Evolutionary conservation across 176 grass and related monocot genomes (phyloP), one percentile per base, ranked within the genome.

Genomic region (Phragmites australis): DNA sequence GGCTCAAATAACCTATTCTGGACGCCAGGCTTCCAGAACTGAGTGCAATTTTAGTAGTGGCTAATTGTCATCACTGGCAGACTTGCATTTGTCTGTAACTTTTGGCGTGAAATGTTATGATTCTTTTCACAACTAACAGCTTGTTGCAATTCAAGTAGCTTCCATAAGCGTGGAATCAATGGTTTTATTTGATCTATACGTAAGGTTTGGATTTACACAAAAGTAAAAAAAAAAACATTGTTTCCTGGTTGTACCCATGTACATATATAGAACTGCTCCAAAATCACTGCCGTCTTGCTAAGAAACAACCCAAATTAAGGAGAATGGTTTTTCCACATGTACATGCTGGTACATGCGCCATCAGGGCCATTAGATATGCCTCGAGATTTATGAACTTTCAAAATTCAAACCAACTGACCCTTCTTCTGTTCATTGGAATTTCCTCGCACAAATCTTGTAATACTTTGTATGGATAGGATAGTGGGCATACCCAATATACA

Each of bases 271-370:
- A 64, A 43, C 32, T 53, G 73, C 43, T 47, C 27, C 43, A 58
- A 68, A 34, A 23, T 65, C 47, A 34, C 25, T 63, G 34, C 45
- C 41, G 6, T 22, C 17, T 48, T 68, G n/a, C 54, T 55, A 44
- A 61, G 34, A 50, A 51, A 68, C 34, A 70, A 78, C 16, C 74
- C n/a, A n/a, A n/a, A 59, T 16, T 78, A 21, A n/a, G 68, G 17
- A 32, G 25, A 31, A 21, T 71, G 16, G 18, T n/a, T n/a, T n/a
- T n/a, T n/a, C n/a, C n/a, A n/a, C n/a, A n/a, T n/a, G n/a, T n/a
- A n/a, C n/a, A n/a, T n/a, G n/a, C n/a, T n/a, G n/a, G n/a, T n/a
- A n/a, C n/a, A n/a, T n/a, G n/a, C 70, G n/a, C 16, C 18, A 51
- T 37, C 6, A 63, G 30, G 9, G 9, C 16, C 29, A 63, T 63